These are phyloP conservation scores for Thyridium curvatum DNA, from an alignment of 2,329 filamentous ascomycete species.

Conservation along the genomic window DNA sequence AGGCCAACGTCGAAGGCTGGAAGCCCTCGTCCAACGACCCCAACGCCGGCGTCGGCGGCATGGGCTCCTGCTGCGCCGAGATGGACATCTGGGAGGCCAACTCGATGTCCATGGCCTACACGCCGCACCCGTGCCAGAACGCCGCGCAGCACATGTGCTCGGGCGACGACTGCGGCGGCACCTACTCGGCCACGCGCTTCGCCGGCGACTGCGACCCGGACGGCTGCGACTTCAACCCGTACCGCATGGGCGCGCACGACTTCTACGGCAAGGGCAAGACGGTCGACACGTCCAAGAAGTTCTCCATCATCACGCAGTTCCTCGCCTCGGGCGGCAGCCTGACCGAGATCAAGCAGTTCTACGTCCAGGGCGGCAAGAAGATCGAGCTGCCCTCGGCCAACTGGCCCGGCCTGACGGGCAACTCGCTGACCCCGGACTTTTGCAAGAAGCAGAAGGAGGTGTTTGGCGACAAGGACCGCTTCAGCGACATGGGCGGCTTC, in stretches of 20 bases:
- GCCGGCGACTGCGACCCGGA: conserved; percentile 56
- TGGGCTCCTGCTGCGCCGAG: conserved; percentile 45
- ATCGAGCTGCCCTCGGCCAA: conserved; percentile 38
- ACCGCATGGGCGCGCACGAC: conserved; percentile 52
- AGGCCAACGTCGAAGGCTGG: conserved; percentile 39
- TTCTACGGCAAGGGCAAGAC: conserved; percentile 55
- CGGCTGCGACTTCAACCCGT: conserved; percentile 63
- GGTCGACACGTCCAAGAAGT: conserved; percentile 48
- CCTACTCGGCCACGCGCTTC: conserved; percentile 44
- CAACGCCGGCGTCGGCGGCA: conserved; percentile 36
- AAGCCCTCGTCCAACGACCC: conserved; percentile 37
- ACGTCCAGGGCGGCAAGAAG: conserved; percentile 50
- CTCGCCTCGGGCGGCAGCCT: conserved; percentile 38
- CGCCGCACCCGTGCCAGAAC: conserved; percentile 53
- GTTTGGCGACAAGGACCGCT: conserved; percentile 46
- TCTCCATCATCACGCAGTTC: conserved; percentile 59
- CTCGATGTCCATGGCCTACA: conserved; percentile 52
- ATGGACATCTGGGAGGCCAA: conserved; percentile 55
- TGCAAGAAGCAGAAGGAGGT: conserved; percentile 46
- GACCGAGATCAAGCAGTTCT: conserved; percentile 50
- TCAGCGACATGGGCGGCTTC: conserved; percentile 47
- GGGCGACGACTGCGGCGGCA: conserved; percentile 38
- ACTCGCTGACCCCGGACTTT: conserved; percentile 45
- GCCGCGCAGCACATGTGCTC: conserved; percentile 41
- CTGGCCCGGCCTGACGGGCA: conserved; percentile 16